A percentile compares a stretch with the other conserved stretches of the same genome.
Evolutionary conservation across 768 basidiomycete genomes (phyloP).

Genomic region (Auriculariales sp.): DNA sequence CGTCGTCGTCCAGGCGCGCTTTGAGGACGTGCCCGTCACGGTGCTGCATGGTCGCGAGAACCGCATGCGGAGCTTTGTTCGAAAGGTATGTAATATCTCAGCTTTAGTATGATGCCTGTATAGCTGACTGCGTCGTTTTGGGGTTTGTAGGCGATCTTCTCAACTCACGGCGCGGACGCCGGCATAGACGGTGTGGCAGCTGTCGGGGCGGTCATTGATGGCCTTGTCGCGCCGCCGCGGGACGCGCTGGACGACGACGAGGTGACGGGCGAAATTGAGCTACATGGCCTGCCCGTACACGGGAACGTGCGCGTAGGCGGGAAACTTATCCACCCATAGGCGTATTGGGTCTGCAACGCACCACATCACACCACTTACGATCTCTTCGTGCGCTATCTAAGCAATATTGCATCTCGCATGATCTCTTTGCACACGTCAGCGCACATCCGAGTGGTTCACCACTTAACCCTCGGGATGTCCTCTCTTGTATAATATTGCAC

Average conservation of each 20-base stretch:
- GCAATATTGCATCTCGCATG: too few relatives aligned
- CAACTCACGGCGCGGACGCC: constrained; percentile 46
- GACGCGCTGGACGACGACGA: constrained; percentile 18
- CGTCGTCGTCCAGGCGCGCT: constrained; percentile 45
- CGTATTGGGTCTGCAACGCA: too few relatives aligned
- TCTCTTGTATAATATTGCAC: too few relatives aligned
- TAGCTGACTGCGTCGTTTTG: background rate
- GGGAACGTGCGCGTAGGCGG: constrained; percentile 55
- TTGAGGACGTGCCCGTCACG: constrained; percentile 60
- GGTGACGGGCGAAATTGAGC: constrained; percentile 29
- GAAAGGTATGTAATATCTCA: constrained; percentile 36
- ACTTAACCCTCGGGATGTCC: too few relatives aligned
- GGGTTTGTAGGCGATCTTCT: constrained; percentile 47
- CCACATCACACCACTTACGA: too few relatives aligned
- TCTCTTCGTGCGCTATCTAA: too few relatives aligned
- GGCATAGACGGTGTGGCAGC: constrained; percentile 52
- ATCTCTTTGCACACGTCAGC: too few relatives aligned
- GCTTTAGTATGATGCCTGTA: background rate
- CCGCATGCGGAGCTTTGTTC: constrained; percentile 61
- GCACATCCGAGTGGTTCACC: too few relatives aligned
- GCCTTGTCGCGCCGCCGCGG: constrained; percentile 32
- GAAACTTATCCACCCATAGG: too few relatives aligned
- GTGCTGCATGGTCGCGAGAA: constrained; percentile 66
- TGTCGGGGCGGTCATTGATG: constrained; percentile 42
- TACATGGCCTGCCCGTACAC: constrained; percentile 49